Evolutionary conservation across 2,329 filamentous ascomycete genomes (phyloP).

Genomic region (Aspergillus amoenus): DNA sequence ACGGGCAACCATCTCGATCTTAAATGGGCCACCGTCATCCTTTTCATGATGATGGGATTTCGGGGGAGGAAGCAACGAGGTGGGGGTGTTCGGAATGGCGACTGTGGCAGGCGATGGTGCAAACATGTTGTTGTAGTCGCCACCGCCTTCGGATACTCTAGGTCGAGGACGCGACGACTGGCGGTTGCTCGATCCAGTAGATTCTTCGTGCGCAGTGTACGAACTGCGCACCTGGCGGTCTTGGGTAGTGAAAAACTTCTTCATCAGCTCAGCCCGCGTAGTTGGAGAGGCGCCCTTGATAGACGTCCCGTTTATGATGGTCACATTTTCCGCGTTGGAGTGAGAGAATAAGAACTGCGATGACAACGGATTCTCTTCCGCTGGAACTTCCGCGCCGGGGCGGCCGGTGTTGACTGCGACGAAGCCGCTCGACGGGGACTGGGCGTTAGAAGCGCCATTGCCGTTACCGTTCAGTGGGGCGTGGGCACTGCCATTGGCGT

Average conservation of each 20-base stretch:
- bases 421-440: conserved; percentile 54
- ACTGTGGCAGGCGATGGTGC: conserved; percentile 47
- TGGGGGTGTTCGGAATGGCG: conserved; percentile 56
- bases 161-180: conserved; percentile 31
- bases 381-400: conserved; percentile 35
- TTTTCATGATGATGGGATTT: conserved; percentile 50
- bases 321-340: conserved; percentile 46
- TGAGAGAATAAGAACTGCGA: conserved; percentile 43
- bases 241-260: conserved; percentile 61
- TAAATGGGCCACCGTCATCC: conserved; percentile 60
- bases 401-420: conserved; percentile 58
- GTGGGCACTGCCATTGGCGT: conserved; percentile 27
- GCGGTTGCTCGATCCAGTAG: conserved; percentile 25
- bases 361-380: conserved; percentile 31
- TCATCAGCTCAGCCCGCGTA: conserved; percentile 60
- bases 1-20: conserved; percentile 67
- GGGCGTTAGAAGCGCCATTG: conserved; percentile 30
- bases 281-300: conserved; percentile 56
- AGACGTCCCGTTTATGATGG: conserved; percentile 48
- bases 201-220: conserved; percentile 25
- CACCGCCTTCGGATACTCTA: conserved; percentile 35
- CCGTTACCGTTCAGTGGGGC: background rate
- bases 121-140: conserved; percentile 40
- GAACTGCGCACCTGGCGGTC: conserved; percentile 52
- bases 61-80: conserved; percentile 50